A percentile compares a stretch with the other conserved stretches of the same genome.
Conservation (phyloP, 805 yeast species). For the Debaryomyces prosopidis region DNA sequence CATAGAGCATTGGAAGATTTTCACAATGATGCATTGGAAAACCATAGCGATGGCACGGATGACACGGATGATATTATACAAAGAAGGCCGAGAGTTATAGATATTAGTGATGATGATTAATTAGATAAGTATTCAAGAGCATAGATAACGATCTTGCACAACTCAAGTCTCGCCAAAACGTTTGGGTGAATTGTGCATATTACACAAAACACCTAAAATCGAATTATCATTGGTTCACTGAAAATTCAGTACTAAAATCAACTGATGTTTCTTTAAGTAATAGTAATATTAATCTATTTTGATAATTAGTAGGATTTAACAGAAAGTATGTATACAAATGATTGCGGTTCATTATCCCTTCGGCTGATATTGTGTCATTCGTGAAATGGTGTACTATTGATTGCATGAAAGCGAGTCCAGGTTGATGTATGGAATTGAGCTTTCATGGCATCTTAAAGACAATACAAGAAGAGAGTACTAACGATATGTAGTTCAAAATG, state of each 20-base stretch:
- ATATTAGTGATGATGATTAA: constrained; percentile 18
- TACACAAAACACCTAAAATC: constrained; percentile 5
- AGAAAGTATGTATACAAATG: background rate
- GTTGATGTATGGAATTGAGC: too few relatives aligned
- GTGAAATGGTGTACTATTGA: too few relatives aligned
- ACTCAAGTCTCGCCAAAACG: background rate
- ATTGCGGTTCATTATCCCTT: too few relatives aligned
- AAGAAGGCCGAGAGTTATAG: constrained; percentile 16
- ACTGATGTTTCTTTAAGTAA: background rate
- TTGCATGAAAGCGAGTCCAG: too few relatives aligned
- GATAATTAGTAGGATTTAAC: background rate
- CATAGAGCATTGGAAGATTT: constrained; percentile 27
- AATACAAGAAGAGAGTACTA: constrained; percentile 1
- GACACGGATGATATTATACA: constrained; percentile 6
- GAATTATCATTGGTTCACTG: background rate
- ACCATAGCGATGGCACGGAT: constrained; percentile 6
- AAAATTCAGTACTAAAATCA: background rate
- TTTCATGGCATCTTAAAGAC: too few relatives aligned
- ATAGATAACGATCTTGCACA: background rate
- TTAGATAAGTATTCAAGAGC: background rate
- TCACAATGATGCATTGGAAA: constrained; percentile 13
- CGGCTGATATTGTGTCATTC: too few relatives aligned
- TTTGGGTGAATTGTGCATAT: background rate
- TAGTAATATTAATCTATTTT: background rate
- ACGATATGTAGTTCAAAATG: constrained; percentile 2